Evolutionary conservation across 768 basidiomycete species (phyloP), one percentile per base, ranked within the genome.

Genomic region (Tricholoma matsutake): DNA sequence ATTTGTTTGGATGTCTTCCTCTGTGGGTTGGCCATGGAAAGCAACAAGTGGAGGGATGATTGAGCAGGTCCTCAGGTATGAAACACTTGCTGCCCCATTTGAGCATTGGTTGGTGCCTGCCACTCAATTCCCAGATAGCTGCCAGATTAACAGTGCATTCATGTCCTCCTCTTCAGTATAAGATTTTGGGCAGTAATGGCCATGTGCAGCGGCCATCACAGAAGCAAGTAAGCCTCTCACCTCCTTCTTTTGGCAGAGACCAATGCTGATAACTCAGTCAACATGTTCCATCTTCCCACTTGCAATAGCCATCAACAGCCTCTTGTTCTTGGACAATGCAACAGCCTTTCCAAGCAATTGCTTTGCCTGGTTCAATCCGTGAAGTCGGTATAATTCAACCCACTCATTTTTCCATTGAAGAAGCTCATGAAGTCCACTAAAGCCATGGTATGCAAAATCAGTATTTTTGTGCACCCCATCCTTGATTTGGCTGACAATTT

Each of bases 241-340:
- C 37, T 11, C 37, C 61, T 65, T n/a, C n/a, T n/a, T n/a, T n/a
- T n/a, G n/a, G n/a, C n/a, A n/a, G n/a, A n/a, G n/a, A n/a, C n/a
- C n/a, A 32, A 68, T 59, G 3, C 59, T 54, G 3, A 71, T 52
- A 2, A 72, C 10, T 1, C 57, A 54, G 11, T 68, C 64, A 18
- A 71, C 37, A 25, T 52, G 31, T 20, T 60, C 25, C 6, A 68
- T 60, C 57, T 68, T 63, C 7, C 66, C 67, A 49, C 67, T 71
- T 16, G 65, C 59, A 41, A 69, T 64, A 1, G 69, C 68, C 31
- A 69, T 60, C 31, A 69, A 18, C 22, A 65, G 55, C 0, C 65
- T 43, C 32, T 70, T 72, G n/a, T 68, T 60, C 4, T 67, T 58
- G 0, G 58, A 45, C 0, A 72, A 45, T 1, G 62, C 55, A 3